Base-by-base conservation (phyloP, 2,329 filamentous ascomycete species). In the Beauveria medogensis region DNA sequence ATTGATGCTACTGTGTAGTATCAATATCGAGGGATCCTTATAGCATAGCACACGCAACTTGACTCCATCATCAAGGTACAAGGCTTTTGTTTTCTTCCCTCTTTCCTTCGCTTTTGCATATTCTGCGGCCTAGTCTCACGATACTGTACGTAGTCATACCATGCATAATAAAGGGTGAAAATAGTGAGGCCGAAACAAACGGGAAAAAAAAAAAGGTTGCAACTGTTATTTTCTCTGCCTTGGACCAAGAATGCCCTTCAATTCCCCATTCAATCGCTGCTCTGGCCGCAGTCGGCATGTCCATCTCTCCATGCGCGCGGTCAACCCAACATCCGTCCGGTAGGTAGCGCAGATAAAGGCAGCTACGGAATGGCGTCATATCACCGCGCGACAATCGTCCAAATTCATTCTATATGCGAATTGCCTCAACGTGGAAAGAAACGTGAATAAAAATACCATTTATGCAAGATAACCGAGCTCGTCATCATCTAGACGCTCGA, bases 391-490 rank as follows among this genome's bases (percentile, higher is more conserved):
- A 22, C 14, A 43, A 18, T 10, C 34, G 50, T 10, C 22, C 30
- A 22, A 14, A 26, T 24, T 55, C 24, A 28, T 48, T 37, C 55
- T 34, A 40, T 57, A 41, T 50, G 44, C 55, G 50, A 22, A 48
- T 41, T 37, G 55, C 28, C 54, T 10, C 12, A 28, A 40, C 30
- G 16, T 5, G 28, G 9, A 50, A 57, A 26, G 24, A n/a, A 40
- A 20, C 12, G 8, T 16, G 5, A n/a, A 8, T 34, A 41, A 28
- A 3, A 46, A 41, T 16, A 22, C 10, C 37, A 37, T 24, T 43
- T 84, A 97, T 68, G 93, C 93, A 66, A 97, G 86, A 74, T 97
- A 97, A 61, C 93, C 91, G 63, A 99, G 83, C 72, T 97, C 92
- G 70, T 97, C 94, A 59, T 91, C 92, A 53, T 97, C 94, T 62